Conservation (phyloP, 306 rosid species). For the Prunus mume region DNA sequence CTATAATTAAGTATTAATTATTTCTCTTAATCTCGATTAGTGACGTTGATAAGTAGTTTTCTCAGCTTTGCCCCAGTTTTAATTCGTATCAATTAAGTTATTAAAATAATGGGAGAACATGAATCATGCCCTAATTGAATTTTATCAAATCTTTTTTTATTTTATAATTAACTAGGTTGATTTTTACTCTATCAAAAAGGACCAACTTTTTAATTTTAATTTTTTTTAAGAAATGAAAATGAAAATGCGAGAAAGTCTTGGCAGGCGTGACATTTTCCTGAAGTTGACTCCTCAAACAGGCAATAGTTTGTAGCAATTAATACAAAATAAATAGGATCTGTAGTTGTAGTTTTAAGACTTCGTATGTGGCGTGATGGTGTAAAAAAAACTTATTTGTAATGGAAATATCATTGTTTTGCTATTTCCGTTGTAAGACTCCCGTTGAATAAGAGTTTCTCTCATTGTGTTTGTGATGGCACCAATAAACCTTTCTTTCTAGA, state of each 20-base stretch:
- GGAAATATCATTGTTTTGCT: too few relatives aligned
- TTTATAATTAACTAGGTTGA: not conserved
- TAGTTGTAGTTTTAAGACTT: not conserved
- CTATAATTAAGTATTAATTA: not conserved
- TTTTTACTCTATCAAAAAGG: not conserved
- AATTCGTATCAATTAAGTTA: not conserved
- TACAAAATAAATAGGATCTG: not conserved
- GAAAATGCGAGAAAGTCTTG: not conserved
- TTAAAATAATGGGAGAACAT: not conserved
- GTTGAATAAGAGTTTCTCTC: too few relatives aligned
- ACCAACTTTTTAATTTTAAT: not conserved
- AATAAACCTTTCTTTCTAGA: too few relatives aligned
- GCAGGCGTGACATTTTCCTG: not conserved
- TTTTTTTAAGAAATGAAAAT: not conserved
- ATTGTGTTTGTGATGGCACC: too few relatives aligned
- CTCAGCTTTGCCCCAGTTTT: not conserved
- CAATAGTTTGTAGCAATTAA: not conserved
- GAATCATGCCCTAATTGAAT: not conserved
- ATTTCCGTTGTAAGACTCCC: rapidly evolving
- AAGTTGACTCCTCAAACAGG: not conserved
- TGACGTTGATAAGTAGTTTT: not conserved
- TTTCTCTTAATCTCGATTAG: not conserved
- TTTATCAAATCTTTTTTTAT: not conserved
- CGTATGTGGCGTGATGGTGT: too few relatives aligned
- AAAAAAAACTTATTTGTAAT: too few relatives aligned